phyloP scores from a whole-genome alignment of 2,329 filamentous ascomycete genomes.

The Fusarium chaquense region DNA sequence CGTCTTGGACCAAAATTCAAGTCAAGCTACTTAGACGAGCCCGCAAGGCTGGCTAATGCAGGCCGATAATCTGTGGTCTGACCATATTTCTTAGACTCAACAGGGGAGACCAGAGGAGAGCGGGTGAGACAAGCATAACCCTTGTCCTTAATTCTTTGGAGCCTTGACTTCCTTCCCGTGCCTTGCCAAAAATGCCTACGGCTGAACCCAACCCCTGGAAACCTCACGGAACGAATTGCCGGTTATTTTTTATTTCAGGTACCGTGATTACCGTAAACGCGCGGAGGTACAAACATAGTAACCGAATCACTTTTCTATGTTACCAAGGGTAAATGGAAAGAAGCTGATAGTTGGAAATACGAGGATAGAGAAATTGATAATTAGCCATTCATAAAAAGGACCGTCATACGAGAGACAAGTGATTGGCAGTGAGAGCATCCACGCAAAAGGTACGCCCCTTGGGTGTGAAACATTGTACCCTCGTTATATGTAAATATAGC shows the following conservation, averaged over 20 bases:
- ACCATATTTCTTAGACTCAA: background rate
- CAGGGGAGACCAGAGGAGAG: constrained; percentile 11
- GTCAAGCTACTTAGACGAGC: background rate
- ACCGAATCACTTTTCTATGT: background rate
- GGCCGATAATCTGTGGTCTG: constrained; percentile 9
- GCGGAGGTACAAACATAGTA: constrained; percentile 17
- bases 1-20: background rate
- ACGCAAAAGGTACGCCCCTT: constrained; percentile 19
- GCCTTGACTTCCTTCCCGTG: constrained; percentile 7
- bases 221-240: background rate
- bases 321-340: background rate
- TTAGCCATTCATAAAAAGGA: background rate
- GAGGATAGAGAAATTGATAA: constrained; percentile 8
- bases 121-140: constrained; percentile 24
- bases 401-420: constrained; percentile 31
- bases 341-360: constrained; percentile 15
- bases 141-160: constrained; percentile 1
- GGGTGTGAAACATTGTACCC: constrained; percentile 17
- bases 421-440: constrained; percentile 31
- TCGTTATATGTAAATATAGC: constrained; percentile 22
- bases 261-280: background rate
- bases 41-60: constrained; percentile 42
- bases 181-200: background rate
- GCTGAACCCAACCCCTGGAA: constrained; percentile 1
- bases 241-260: background rate